Conservation (phyloP, 805 yeast genomes). For the Jamesozyma lodderae region DNA sequence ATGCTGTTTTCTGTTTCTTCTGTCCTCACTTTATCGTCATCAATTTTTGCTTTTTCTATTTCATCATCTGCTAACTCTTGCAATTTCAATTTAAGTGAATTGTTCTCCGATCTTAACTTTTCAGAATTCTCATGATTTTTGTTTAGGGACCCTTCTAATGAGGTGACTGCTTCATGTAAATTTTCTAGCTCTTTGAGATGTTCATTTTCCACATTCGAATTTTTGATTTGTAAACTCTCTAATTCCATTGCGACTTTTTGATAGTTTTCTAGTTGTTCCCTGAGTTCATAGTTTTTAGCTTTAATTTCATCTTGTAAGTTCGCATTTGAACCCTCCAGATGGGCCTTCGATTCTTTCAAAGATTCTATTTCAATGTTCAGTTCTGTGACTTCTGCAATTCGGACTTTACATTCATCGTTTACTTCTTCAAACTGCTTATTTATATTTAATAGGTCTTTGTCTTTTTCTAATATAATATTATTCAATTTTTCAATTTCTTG, state of each 20-base stretch:
- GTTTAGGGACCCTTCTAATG: slow-evolving; percentile 26
- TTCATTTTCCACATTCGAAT: slow-evolving; percentile 27
- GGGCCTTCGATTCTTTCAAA: slow-evolving; percentile 23
- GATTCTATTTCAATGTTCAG: slow-evolving; percentile 29
- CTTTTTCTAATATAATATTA: neutral
- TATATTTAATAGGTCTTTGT: slow-evolving; percentile 13
- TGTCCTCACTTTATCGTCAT: slow-evolving; percentile 13
- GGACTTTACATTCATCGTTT: slow-evolving; percentile 30
- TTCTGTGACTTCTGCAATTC: slow-evolving; percentile 32
- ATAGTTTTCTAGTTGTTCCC: slow-evolving; percentile 11
- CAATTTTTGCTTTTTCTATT: neutral
- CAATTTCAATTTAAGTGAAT: slow-evolving; percentile 16
- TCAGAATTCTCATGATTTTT: slow-evolving; percentile 23
- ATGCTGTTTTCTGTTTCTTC: slow-evolving; percentile 16
- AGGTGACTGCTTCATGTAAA: slow-evolving; percentile 30
- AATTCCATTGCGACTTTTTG: slow-evolving; percentile 17
- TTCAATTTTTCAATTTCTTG: slow-evolving; percentile 11
- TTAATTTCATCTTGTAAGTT: slow-evolving; percentile 26
- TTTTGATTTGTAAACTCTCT: slow-evolving; percentile 24
- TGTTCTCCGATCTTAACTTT: slow-evolving; percentile 23
- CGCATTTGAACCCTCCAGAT: slow-evolving; percentile 26
- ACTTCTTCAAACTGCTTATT: slow-evolving; percentile 19
- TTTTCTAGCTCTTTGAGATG: slow-evolving; percentile 32
- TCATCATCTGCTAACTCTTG: slow-evolving; percentile 7
- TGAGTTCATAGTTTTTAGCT: slow-evolving; percentile 18